These are phyloP conservation scores for Citrus reticulata DNA, from an alignment of 345 rosid genomes.

Conservation along the genomic window DNA sequence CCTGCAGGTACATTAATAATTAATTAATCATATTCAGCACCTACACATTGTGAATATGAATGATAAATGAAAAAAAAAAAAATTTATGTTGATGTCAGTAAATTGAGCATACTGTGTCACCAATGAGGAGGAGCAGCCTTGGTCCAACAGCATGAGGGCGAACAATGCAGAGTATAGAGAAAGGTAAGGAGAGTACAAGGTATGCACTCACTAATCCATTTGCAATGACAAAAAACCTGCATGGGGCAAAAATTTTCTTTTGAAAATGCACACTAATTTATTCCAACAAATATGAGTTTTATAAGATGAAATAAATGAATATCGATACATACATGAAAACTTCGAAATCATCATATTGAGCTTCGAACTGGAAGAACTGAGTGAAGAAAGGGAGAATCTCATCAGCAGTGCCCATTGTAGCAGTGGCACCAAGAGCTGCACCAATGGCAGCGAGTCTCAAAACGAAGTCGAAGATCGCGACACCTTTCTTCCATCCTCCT, in stretches of 20 bases:
- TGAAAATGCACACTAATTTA: not conserved
- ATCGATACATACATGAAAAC: slow-evolving; percentile 27
- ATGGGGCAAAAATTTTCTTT: not conserved
- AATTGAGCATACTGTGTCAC: slow-evolving; percentile 29
- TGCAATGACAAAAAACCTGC: slow-evolving; percentile 46
- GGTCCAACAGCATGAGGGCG: slow-evolving; percentile 33
- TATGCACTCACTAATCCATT: slow-evolving; percentile 37
- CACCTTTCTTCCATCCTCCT: slow-evolving; percentile 37
- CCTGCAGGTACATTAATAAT: slow-evolving; percentile 23
- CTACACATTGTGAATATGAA: not conserved
- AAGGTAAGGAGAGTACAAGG: slow-evolving; percentile 53
- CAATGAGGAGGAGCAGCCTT: slow-evolving; percentile 42
- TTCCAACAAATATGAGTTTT: too few relatives aligned
- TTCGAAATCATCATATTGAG: slow-evolving; percentile 41
- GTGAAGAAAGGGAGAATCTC: slow-evolving; percentile 62
- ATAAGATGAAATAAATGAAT: too few relatives aligned
- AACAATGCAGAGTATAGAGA: slow-evolving; percentile 48
- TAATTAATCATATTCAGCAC: not conserved
- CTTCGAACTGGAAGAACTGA: slow-evolving; percentile 64
- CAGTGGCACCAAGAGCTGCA: slow-evolving; percentile 39
- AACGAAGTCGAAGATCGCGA: slow-evolving; percentile 44
- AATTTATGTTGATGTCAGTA: not conserved
- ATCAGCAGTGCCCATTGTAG: slow-evolving; percentile 36
- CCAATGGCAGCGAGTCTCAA: slow-evolving; percentile 36
- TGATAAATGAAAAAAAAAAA: not conserved